These are phyloP conservation scores for Tetraselmis chui DNA, from an alignment of 139 green algal species.

Conservation along the genomic window DNA sequence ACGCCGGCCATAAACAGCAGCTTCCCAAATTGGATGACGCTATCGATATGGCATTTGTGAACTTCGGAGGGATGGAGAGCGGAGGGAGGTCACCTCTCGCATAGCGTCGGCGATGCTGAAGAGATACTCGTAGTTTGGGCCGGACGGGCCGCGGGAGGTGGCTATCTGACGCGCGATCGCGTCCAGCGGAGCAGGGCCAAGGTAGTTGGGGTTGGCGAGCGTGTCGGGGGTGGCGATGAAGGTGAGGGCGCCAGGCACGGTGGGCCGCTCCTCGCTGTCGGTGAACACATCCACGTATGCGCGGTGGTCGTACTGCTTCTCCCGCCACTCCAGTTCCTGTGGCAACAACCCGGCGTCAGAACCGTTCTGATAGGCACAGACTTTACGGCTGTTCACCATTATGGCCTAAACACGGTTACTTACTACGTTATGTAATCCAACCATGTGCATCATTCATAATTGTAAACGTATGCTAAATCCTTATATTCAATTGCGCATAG, in stretches of 20 bases:
- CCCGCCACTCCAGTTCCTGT: slow-evolving; percentile 63
- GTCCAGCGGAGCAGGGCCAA: slow-evolving; percentile 39
- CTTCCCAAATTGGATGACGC: too few relatives aligned
- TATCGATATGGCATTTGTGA: too few relatives aligned
- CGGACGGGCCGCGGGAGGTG: slow-evolving; percentile 38
- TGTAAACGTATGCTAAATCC: too few relatives aligned
- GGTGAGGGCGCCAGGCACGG: slow-evolving; percentile 20
- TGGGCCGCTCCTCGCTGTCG: neutral
- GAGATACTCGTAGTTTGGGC: slow-evolving; percentile 67
- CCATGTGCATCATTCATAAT: too few relatives aligned
- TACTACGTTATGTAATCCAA: too few relatives aligned
- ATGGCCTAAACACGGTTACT: too few relatives aligned
- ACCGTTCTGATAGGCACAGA: too few relatives aligned
- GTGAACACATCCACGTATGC: slow-evolving; percentile 34
- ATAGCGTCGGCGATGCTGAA: slow-evolving; percentile 47
- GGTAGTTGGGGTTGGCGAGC: slow-evolving; percentile 52
- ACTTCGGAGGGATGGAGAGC: neutral
- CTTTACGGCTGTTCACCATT: too few relatives aligned
- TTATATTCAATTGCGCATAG: too few relatives aligned
- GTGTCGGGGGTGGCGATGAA: slow-evolving; percentile 45
- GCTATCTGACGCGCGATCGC: slow-evolving; percentile 52
- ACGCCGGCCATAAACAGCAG: too few relatives aligned
- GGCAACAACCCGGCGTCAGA: too few relatives aligned
- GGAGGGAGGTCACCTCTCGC: slow-evolving; percentile 19
- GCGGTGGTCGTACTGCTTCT: slow-evolving; percentile 80